Evolutionary conservation across 768 basidiomycete genomes (phyloP).

Genomic region (Exsudoporus frostii): DNA sequence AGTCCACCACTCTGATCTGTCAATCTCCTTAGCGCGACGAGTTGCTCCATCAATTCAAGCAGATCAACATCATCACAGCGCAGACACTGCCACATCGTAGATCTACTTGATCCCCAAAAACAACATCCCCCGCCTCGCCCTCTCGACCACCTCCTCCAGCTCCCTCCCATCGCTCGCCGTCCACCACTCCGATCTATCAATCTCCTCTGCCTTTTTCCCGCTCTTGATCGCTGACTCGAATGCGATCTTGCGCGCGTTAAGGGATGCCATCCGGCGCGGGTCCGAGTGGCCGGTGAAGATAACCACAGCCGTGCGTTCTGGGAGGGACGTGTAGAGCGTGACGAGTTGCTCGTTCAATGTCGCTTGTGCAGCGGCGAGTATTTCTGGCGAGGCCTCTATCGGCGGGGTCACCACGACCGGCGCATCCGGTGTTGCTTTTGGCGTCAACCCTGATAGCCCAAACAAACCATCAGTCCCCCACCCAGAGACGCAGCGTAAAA

Average conservation of each 20-base stretch:
- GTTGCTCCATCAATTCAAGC: no score
- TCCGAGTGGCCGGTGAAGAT: slow-evolving; percentile 89
- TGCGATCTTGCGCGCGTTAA: slow-evolving; percentile 64
- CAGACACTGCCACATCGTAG: background rate
- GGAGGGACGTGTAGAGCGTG: slow-evolving; percentile 63
- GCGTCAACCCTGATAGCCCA: slow-evolving; percentile 53
- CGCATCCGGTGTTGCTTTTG: slow-evolving; percentile 44
- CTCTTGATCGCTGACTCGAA: slow-evolving; percentile 67
- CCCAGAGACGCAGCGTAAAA: background rate
- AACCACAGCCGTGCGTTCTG: slow-evolving; percentile 76
- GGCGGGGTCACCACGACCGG: slow-evolving; percentile 20
- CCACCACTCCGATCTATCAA: slow-evolving; percentile 64
- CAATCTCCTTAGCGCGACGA: no score
- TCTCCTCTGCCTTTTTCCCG: slow-evolving; percentile 55
- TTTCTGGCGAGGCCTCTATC: slow-evolving; percentile 34
- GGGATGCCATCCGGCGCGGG: slow-evolving; percentile 71
- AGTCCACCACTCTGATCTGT: slow-evolving; percentile 65
- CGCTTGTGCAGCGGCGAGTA: slow-evolving; percentile 38
- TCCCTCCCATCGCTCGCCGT: slow-evolving; percentile 70
- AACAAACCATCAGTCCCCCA: background rate
- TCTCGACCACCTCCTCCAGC: slow-evolving; percentile 76
- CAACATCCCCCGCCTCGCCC: slow-evolving; percentile 77
- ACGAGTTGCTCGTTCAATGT: slow-evolving; percentile 60
- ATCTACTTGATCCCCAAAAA: slow-evolving; percentile 63
- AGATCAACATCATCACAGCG: background rate